Evolutionary conservation across 495 filamentous ascomycete species (phyloP), one percentile per base, ranked within the genome.

Genomic region (Penicillium manginii): DNA sequence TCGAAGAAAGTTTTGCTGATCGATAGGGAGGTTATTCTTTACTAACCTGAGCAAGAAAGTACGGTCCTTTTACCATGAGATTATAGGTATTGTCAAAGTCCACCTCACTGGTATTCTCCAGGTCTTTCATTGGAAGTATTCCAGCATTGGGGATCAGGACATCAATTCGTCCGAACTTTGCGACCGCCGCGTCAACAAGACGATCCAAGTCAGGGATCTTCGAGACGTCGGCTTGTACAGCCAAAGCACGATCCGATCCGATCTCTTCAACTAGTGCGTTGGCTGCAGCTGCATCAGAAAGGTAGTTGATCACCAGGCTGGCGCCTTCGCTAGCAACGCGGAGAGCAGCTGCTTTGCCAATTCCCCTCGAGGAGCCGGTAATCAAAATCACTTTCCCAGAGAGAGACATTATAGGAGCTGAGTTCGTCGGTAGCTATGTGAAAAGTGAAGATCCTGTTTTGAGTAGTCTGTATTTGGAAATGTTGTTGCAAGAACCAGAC

Each of bases 31-130:
- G 26, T 29, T 18, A n/a, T 17, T 12, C 15, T 43, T 17, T 43
- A 57, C 74, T 57, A 40, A 83, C 83, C 73, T 88, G 80, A 2
- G 78, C 75, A 15, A 90, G 71, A 59, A 91, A 91, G 49, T 84
- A 83, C 1, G 87, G 83, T 2, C 87, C 88, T 62, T 88, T 90
- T 54, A 90, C 86, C 68, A 90, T 90, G 33, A 88, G 40, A 17
- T 62, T 62, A 56, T 84, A 83, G 3, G 71, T 74, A 10, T 53
- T 61, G 57, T 89, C 88, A 56, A 84, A 92, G 53, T 82, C 78
- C 17, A 66, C 77, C 57, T 88, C 86, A 4, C 77, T 88, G 11
- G 81, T 82, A 29, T 70, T 61, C n/a, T 81, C 79, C 22, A 91
- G 73, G 59, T 80, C 77, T 39, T 67, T 80, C 70, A 84, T 78